Conservation (phyloP, 441 rosid species). For the Populus hybrid region DNA sequence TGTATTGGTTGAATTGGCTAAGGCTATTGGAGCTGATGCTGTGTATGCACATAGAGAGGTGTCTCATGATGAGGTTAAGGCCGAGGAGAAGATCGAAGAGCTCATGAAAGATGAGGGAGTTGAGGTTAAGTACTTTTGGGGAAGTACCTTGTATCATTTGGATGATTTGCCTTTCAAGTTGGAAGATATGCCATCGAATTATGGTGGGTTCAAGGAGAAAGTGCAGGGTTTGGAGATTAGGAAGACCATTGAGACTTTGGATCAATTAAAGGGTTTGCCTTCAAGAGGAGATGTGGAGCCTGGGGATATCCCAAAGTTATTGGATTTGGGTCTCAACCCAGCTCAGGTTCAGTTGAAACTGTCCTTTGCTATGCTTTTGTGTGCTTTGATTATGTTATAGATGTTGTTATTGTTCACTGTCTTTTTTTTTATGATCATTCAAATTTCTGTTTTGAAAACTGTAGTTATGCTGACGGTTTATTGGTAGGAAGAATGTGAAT, state of each 20-base stretch:
- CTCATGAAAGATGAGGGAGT: constrained; percentile 90
- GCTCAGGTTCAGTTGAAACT: constrained; percentile 46
- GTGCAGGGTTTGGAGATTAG: constrained; percentile 70
- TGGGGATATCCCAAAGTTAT: constrained; percentile 85
- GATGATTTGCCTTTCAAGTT: constrained; percentile 91
- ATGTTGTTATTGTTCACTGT: background rate
- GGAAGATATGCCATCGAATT: constrained; percentile 79
- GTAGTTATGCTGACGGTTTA: background rate
- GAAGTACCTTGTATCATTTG: constrained; percentile 82
- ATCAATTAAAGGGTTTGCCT: constrained; percentile 81
- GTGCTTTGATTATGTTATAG: background rate
- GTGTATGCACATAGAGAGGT: constrained; percentile 85
- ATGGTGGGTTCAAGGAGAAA: constrained; percentile 72
- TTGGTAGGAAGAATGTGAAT: background rate
- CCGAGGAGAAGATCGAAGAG: constrained; percentile 74
- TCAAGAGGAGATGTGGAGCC: constrained; percentile 84
- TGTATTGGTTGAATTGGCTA: constrained; percentile 74
- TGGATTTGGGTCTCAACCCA: constrained; percentile 73
- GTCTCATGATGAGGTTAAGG: constrained; percentile 77
- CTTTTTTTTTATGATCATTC: background rate
- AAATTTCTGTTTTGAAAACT: background rate
- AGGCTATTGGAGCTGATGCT: constrained; percentile 86
- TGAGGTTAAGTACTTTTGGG: constrained; percentile 90
- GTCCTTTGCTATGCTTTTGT: background rate
- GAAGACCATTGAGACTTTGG: constrained; percentile 75